Conservation (phyloP, 148 eudicot genomes). For the Chenopodium quinoa region DNA sequence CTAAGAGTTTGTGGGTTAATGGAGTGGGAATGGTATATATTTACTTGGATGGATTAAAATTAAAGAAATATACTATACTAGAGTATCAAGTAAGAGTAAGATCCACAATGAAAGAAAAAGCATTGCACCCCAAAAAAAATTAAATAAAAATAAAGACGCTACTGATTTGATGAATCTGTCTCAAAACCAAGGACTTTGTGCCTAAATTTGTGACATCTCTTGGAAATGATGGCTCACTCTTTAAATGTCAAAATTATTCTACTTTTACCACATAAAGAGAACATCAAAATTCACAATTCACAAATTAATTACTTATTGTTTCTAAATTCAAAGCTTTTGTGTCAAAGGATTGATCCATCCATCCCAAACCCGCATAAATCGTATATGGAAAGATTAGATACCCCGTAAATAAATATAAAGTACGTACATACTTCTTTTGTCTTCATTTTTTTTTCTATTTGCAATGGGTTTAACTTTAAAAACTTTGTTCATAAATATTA, state of each 20-base stretch:
- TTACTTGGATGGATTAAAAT: slow-evolving; percentile 1
- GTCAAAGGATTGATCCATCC: too few species aligned
- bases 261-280: neutral
- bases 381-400: too few species aligned
- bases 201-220: slow-evolving; percentile 5
- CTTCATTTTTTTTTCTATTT: too few species aligned
- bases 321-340: too few species aligned
- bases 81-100: neutral
- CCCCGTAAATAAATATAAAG: too few species aligned
- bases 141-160: too few species aligned
- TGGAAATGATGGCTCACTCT: slow-evolving; percentile 7
- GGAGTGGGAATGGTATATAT: neutral
- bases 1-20: neutral
- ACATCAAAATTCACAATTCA: neutral
- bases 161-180: neutral
- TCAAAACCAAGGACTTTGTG: neutral
- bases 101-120: neutral
- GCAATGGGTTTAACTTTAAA: too few species aligned
- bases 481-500: too few species aligned
- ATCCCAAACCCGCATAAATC: too few species aligned
- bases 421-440: too few species aligned
- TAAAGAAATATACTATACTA: neutral
- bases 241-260: neutral
- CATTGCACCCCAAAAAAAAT: neutral
- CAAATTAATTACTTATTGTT: neutral